These are phyloP conservation scores for Chloranthus sessilifolius DNA, from an alignment of 164 flowering plant species.

Conservation along the genomic window DNA sequence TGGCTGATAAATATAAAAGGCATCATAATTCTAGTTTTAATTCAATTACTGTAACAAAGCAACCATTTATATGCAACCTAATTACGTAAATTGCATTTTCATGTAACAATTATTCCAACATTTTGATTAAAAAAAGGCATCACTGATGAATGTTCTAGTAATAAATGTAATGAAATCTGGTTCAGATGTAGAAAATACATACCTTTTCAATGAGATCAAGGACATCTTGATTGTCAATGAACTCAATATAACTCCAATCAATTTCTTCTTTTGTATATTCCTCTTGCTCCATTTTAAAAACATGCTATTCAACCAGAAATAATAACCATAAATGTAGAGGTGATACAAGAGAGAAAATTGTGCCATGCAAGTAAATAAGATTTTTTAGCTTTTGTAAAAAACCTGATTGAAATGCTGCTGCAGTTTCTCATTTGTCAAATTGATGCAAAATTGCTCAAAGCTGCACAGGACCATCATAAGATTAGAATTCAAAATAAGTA, in stretches of 20 bases:
- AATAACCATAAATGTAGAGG: too few species aligned
- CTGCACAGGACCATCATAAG: constrained; percentile 42
- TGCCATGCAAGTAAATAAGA: constrained; percentile 2
- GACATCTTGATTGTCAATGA: constrained; percentile 93
- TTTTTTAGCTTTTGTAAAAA: too few species aligned
- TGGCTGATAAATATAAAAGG: too few species aligned
- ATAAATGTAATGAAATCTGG: too few species aligned
- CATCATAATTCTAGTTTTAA: too few species aligned
- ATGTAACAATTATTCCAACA: too few species aligned
- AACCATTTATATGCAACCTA: too few species aligned
- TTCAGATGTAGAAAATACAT: constrained; percentile 3
- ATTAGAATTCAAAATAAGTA: too few species aligned
- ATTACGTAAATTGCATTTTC: too few species aligned
- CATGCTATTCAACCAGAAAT: constrained; percentile 56
- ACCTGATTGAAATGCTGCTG: constrained; percentile 99
- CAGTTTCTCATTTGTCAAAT: constrained; percentile 98
- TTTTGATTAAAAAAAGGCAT: too few species aligned
- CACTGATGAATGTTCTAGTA: too few species aligned
- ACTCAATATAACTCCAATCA: constrained; percentile 98
- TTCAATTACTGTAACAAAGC: too few species aligned
- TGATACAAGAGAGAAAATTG: neutral
- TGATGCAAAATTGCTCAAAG: constrained; percentile 99
- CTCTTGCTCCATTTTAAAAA: constrained; percentile 99
- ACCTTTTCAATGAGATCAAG: constrained; percentile 99
- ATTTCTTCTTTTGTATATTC: constrained; percentile 97